Evolutionary conservation across 208 protist species (phyloP), one percentile per base, ranked within the genome.

Genomic region (Trypanosoma rangeli): DNA sequence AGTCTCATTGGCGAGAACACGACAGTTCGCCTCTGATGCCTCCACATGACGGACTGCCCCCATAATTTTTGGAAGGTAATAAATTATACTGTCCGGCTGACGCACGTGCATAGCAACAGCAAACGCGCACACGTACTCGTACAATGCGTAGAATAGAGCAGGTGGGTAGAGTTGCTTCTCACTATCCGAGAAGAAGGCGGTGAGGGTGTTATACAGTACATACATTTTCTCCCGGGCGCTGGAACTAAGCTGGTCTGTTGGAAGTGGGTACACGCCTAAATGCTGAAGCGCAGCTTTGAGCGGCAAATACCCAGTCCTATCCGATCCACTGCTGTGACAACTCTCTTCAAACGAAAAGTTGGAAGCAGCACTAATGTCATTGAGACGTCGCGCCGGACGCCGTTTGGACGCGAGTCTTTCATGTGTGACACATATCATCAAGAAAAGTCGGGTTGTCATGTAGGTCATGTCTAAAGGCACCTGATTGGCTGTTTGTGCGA

Each of bases 391-490:
- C 18, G 31, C 44, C 12, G 15, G 29, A 5, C 59, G 69, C 24
- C 46, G 55, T 35, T 67, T 44, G 7, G 59, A 59, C 26, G 33
- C 70, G 22, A 90, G 79, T 22, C 79, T 75, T 16, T 80, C 76
- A 57, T 94, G 83, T 31, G 80, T 92, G 9, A 69, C 82, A 56
- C 79, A 69, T 13, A 92, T 77, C 53, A 91, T 87, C 39, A 90
- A 76, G 65, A 92, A 94, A 16, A 94, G 76, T 0, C 89, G 85
- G 54, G 88, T 78, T 28, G 84, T 80, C 75, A 94, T 79, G 20
- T 74, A 70, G 12, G 78, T 79, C 59, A 92, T 78, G 48, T 94
- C 85, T 12, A 94, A 57, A 26, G 86, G 72, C n/a, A 68, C 58
- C 16, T 74, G 70, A 37, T 86, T 73, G 31, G 82, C 52, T 33